These are phyloP conservation scores for Scutellaria galericulata DNA, from an alignment of 257 asterid genomes.

Conservation along the genomic window DNA sequence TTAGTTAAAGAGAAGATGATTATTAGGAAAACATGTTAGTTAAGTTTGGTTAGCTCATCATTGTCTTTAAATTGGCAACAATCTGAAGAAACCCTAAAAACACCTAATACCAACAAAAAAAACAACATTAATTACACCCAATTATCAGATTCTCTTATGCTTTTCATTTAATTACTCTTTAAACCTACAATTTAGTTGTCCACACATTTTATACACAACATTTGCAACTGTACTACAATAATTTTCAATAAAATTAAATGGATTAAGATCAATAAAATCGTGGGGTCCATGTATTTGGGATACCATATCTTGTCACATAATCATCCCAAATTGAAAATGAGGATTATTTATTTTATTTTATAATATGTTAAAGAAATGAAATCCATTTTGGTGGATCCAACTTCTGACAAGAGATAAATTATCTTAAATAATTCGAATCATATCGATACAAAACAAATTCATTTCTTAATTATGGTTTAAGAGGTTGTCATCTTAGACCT, in stretches of 20 bases:
- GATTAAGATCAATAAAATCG: too few relatives aligned
- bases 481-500: constrained; percentile 25
- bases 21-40: neutral
- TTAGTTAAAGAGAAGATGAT: neutral
- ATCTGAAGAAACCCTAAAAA: constrained; percentile 23
- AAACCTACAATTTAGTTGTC: neutral
- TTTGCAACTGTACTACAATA: too few relatives aligned
- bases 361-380: neutral
- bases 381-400: neutral
- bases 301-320: too few relatives aligned
- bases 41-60: neutral
- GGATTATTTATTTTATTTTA: too few relatives aligned
- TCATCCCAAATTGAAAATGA: too few relatives aligned
- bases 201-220: too few relatives aligned
- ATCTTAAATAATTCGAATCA: neutral
- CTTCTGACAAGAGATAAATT: neutral
- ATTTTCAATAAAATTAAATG: too few relatives aligned
- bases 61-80: neutral
- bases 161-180: constrained; percentile 13
- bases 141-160: constrained; percentile 26
- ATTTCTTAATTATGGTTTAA: constrained; percentile 5
- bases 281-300: too few relatives aligned
- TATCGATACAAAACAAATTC: neutral
- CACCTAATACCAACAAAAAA: constrained; percentile 45
- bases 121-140: constrained; percentile 21